These are phyloP conservation scores for Aspergillus novoparasiticus DNA, from an alignment of 2,329 filamentous ascomycete genomes.

Conservation along the genomic window DNA sequence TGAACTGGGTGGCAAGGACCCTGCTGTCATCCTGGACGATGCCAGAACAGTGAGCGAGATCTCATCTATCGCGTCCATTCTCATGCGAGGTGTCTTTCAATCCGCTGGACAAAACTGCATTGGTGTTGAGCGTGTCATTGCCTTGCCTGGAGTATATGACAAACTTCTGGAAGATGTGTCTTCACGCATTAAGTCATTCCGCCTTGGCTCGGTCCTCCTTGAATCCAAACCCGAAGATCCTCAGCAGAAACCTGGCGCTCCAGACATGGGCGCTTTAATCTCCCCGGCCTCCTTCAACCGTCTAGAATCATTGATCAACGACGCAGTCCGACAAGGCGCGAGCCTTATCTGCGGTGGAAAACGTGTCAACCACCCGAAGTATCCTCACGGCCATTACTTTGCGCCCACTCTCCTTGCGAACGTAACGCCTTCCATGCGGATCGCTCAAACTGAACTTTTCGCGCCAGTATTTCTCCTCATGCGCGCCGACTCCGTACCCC, in stretches of 20 bases:
- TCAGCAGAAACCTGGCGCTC: slow-evolving; percentile 29
- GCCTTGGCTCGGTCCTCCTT: slow-evolving; percentile 71
- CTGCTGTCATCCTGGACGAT: slow-evolving; percentile 86
- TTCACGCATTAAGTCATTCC: slow-evolving; percentile 72
- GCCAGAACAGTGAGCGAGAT: slow-evolving; percentile 60
- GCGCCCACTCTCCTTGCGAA: slow-evolving; percentile 86
- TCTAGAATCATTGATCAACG: slow-evolving; percentile 74
- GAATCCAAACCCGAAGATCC: slow-evolving; percentile 38
- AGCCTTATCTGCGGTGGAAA: slow-evolving; percentile 78
- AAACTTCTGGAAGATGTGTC: slow-evolving; percentile 70
- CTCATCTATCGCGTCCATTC: slow-evolving; percentile 72
- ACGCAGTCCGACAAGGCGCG: slow-evolving; percentile 78
- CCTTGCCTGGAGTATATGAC: slow-evolving; percentile 74
- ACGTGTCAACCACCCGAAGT: slow-evolving; percentile 69
- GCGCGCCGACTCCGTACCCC: slow-evolving; percentile 65
- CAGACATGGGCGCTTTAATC: slow-evolving; percentile 87
- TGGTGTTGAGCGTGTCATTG: slow-evolving; percentile 90
- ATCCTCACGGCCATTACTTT: slow-evolving; percentile 88
- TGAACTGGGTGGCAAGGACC: slow-evolving; percentile 94
- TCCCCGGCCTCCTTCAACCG: slow-evolving; percentile 74
- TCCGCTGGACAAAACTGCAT: slow-evolving; percentile 97
- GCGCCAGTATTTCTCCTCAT: slow-evolving; percentile 87
- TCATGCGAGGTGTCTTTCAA: slow-evolving; percentile 93
- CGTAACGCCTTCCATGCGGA: slow-evolving; percentile 80
- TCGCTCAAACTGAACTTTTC: slow-evolving; percentile 90